Evolutionary conservation across 257 asterid species (phyloP), one percentile per base, ranked within the genome.

Genomic region (Solanum paucissectum): DNA sequence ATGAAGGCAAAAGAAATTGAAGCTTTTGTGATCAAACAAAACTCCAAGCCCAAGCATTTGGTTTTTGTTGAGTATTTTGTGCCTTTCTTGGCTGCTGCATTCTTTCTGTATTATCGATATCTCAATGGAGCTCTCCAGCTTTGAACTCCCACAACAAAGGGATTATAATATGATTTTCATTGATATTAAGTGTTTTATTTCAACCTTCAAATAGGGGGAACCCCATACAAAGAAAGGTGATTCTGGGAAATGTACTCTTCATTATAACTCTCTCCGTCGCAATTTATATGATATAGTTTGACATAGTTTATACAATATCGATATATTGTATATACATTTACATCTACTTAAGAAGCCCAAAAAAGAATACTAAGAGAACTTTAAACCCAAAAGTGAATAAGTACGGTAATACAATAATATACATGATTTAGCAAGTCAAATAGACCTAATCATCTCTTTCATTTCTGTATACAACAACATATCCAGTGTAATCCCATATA

Each of bases 1-100:
- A 33, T 42, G 11, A 87, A 89, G 89, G 58, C 64, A 40, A 90
- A 86, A 85, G 88, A 90, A 87, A 90, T 89, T 90, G 62, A 82
- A 32, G 86, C 86, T 82, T 82, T 16, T 82, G 86, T 82, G 42
- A 82, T 91, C 88, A 87, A 89, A 87, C 86, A 84, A 2, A 89
- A 87, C 33, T 46, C 34, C 29, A 37, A 62, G 55, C 87, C 81
- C 40, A 66, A 46, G 69, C 4, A 74, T 83, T 2, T 36, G 34
- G n/a, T 52, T 60, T 46, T 89, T 37, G 68, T 89, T 25, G 89
- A 91, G 87, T 91, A 87, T 21, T 42, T 87, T 16, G 88, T 74
- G 87, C 91, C 91, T 4, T 40, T 89, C 36, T 77, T 89, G 86
- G 86, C 62, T 75, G 88, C 88, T 46, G 89, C 83, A n/a, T 55